Base-by-base conservation (phyloP, 768 basidiomycete species). In the Boletus subparvulus region DNA sequence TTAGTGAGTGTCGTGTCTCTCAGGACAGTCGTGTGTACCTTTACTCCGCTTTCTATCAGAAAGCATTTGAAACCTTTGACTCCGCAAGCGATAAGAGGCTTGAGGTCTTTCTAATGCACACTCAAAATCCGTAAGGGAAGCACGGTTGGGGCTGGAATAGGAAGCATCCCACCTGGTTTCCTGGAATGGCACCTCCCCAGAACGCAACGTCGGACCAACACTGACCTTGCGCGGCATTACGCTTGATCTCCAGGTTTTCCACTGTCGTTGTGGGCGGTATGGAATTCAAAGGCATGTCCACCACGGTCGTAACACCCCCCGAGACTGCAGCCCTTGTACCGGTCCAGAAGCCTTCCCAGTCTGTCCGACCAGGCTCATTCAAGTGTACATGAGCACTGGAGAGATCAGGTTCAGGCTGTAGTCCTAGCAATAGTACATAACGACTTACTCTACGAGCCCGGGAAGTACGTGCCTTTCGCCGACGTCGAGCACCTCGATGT, bases 221-320 rank as follows among this genome's bases (percentile, higher is more conserved):
- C 65, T 94, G 87, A 3, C 83, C 84, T 47, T 71, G 64, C 3
- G 96, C 92, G 1, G 87, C 90, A 12, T 70, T 67, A 6, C 84
- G 80, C 76, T 98, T 98, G 28, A 75, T 64, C 45, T 83, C 73
- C 10, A 98, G 79, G 66, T 96, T 85, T 6, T 74, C 75, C 9
- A 93, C 81, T 0, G 92, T 94, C 2, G 93, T 95, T 1, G 97
- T 98, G 0, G 97, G 94, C 1, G 96, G 96, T 52, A 98, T 91
- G 3, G 94, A 96, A 72, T 99, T 98, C 52, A 99, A 78, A 3
- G 96, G 97, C 96, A 98, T 99, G 74, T 98, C 97, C 33, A 98
- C 87, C 21, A 98, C 77, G 7, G 93, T 92, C 9, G 95, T 98
- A n/a, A 98, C 85, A 8, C 96, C 97, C 21, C 96, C 96, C 1